Percentiles rank a stretch among this genome's conserved stretches.
Conservation (phyloP, 2,329 filamentous ascomycete species). For the Trichoderma endophyticum region DNA sequence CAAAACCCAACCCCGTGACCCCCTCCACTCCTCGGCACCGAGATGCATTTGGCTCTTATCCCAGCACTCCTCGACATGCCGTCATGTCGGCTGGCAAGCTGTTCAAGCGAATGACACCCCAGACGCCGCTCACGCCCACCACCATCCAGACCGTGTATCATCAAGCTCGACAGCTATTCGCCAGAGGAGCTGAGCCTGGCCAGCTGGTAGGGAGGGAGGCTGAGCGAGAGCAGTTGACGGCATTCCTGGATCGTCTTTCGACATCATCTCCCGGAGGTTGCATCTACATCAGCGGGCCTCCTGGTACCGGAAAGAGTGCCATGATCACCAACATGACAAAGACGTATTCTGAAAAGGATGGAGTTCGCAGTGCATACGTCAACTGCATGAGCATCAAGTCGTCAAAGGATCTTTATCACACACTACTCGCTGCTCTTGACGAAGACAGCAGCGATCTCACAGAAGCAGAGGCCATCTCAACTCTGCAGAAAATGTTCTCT, state of each 20-base stretch:
- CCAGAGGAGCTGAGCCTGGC: slow-evolving; percentile 70
- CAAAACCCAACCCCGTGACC: slow-evolving; percentile 54
- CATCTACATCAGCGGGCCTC: slow-evolving; percentile 91
- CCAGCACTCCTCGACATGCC: slow-evolving; percentile 78
- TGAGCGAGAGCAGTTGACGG: slow-evolving; percentile 60
- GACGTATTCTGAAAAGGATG: slow-evolving; percentile 48
- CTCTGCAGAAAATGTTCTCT: slow-evolving; percentile 69
- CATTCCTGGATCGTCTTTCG: slow-evolving; percentile 66
- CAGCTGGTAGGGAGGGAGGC: slow-evolving; percentile 75
- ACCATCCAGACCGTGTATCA: slow-evolving; percentile 77
- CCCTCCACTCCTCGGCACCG: slow-evolving; percentile 74
- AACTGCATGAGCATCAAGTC: slow-evolving; percentile 98
- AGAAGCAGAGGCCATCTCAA: slow-evolving; percentile 64
- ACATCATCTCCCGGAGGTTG: slow-evolving; percentile 67
- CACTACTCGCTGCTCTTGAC: slow-evolving; percentile 67
- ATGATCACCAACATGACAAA: slow-evolving; percentile 78
- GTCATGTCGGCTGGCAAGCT: slow-evolving; percentile 74
- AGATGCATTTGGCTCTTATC: slow-evolving; percentile 70
- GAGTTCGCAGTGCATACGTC: slow-evolving; percentile 71
- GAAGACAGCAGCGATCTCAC: slow-evolving; percentile 52
- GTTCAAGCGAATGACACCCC: slow-evolving; percentile 74
- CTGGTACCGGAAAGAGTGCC: slow-evolving; percentile 94
- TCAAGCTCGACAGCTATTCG: slow-evolving; percentile 81
- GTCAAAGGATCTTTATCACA: slow-evolving; percentile 79
- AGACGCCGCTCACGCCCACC: slow-evolving; percentile 68